These are phyloP conservation scores for Eragrostis curvula DNA, from an alignment of 176 grass and related monocot genomes.

Conservation along the genomic window DNA sequence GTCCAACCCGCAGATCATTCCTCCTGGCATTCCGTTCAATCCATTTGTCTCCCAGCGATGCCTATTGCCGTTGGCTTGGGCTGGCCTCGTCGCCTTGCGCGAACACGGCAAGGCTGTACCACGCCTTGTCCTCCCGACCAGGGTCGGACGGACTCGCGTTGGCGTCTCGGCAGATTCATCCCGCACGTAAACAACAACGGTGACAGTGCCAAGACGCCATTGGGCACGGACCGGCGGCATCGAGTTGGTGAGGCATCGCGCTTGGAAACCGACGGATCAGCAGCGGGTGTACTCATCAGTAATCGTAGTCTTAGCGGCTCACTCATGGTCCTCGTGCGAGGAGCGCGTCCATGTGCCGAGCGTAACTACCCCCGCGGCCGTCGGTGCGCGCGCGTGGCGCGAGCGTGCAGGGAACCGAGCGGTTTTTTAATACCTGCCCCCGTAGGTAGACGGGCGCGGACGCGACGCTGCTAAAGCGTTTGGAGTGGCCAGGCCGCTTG, in stretches of 20 bases:
- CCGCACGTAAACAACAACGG: not conserved
- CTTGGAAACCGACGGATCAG: constrained; percentile 29
- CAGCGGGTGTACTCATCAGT: not conserved
- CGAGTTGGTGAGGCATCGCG: constrained; percentile 50
- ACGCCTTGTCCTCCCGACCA: not conserved
- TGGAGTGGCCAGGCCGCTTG: not conserved
- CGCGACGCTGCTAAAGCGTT: not conserved
- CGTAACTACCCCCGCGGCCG: constrained; percentile 36
- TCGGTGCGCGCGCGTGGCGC: not conserved
- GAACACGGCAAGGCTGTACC: constrained; percentile 20
- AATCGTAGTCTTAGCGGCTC: not conserved
- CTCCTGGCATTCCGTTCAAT: not conserved
- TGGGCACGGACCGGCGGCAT: not conserved
- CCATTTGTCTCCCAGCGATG: not conserved
- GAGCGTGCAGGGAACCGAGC: constrained; percentile 31
- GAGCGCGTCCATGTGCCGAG: not conserved
- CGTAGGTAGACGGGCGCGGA: not conserved
- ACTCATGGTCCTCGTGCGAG: constrained; percentile 14
- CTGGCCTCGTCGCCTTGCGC: constrained; percentile 31
- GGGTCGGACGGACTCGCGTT: not conserved
- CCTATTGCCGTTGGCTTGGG: not conserved
- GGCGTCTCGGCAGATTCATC: not conserved
- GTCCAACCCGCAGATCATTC: constrained; percentile 9
- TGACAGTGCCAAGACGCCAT: not conserved
- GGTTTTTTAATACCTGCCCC: constrained; percentile 15